These are phyloP conservation scores for Russula sp. DNA, from an alignment of 768 basidiomycete genomes.

Conservation along the genomic window DNA sequence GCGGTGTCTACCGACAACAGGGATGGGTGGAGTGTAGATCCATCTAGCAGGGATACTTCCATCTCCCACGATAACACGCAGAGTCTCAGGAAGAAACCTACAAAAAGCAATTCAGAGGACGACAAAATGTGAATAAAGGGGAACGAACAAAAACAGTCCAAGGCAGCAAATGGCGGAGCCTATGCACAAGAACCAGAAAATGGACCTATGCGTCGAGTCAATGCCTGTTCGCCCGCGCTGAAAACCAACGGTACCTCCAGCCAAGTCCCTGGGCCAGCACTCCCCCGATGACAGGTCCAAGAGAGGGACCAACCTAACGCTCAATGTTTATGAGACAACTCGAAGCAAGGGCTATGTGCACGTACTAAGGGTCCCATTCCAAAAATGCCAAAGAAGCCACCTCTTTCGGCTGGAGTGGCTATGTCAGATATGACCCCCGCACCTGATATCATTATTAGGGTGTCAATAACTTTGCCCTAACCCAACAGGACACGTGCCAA, in stretches of 20 bases:
- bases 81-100: slow-evolving; percentile 42
- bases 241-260: slow-evolving; percentile 26
- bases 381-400: slow-evolving; percentile 65
- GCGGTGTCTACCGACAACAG: slow-evolving; percentile 25
- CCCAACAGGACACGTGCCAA: slow-evolving; percentile 37
- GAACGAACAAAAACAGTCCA: slow-evolving; percentile 31
- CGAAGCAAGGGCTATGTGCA: background rate
- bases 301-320: slow-evolving; percentile 28
- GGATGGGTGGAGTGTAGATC: slow-evolving; percentile 30
- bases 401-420: slow-evolving; percentile 62
- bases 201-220: slow-evolving; percentile 26
- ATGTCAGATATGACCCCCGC: slow-evolving; percentile 79
- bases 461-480: background rate
- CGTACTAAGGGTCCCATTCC: slow-evolving; percentile 57
- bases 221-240: background rate
- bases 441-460: slow-evolving; percentile 30
- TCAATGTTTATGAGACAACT: background rate
- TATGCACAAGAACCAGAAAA: slow-evolving; percentile 40
- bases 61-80: slow-evolving; percentile 38
- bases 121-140: background rate
- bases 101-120: background rate
- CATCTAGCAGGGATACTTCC: slow-evolving; percentile 32
- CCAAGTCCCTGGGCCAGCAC: slow-evolving; percentile 26
- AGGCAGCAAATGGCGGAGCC: slow-evolving; percentile 29
- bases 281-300: slow-evolving; percentile 47